Conservation (phyloP, 2,329 filamentous ascomycete species). For the Periconia sp. region DNA sequence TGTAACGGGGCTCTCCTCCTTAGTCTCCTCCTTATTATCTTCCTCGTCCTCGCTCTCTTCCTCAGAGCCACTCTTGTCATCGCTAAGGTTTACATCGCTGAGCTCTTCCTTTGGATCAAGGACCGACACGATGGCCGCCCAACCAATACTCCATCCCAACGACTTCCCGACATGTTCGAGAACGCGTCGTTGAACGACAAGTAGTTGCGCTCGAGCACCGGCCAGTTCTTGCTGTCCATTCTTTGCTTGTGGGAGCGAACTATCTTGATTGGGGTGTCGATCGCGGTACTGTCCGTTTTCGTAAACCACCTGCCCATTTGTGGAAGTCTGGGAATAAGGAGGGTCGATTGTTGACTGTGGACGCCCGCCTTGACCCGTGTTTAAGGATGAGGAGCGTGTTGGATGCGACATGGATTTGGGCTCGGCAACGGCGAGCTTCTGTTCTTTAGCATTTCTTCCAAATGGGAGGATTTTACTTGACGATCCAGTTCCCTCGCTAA, state of each 20-base stretch:
- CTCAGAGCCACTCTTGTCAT: constrained; percentile 20
- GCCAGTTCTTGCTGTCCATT: constrained; percentile 79
- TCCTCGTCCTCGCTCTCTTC: constrained; percentile 12
- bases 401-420: constrained; percentile 73
- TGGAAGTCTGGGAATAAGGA: constrained; percentile 32
- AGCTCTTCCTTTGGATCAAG: constrained; percentile 29
- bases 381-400: constrained; percentile 64
- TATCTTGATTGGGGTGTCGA: constrained; percentile 22
- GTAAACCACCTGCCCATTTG: constrained; percentile 38
- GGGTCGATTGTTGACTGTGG: constrained; percentile 28
- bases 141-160: constrained; percentile 75
- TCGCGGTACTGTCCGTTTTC: constrained; percentile 43
- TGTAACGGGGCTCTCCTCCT: constrained; percentile 6
- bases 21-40: constrained; percentile 7
- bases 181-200: constrained; percentile 76
- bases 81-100: constrained; percentile 40
- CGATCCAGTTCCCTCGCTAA: constrained; percentile 28
- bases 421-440: constrained; percentile 64
- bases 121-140: constrained; percentile 53
- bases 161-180: constrained; percentile 73
- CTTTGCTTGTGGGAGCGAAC: constrained; percentile 31
- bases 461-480: constrained; percentile 55
- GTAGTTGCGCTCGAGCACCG: constrained; percentile 78
- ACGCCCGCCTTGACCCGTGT: constrained; percentile 24
- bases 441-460: constrained; percentile 54